Conservation (phyloP, 2,329 filamentous ascomycete species). For the Colletotrichum orchidophilum region DNA sequence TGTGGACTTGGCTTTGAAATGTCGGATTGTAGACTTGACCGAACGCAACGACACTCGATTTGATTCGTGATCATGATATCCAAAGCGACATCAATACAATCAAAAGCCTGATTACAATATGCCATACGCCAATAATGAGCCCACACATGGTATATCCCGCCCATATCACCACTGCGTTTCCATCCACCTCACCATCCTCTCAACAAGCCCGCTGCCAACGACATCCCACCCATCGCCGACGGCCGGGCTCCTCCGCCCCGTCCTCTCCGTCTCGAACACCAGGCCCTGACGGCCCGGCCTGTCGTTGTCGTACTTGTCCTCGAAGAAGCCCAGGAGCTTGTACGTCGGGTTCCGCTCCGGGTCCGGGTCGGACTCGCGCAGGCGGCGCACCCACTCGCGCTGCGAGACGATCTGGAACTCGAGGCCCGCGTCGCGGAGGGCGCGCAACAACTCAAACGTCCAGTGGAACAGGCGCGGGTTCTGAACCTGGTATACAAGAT, state of each 20-base stretch:
- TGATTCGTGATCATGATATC: not conserved
- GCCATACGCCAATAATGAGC: slow-evolving; percentile 2
- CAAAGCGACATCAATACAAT: not conserved
- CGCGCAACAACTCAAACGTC: slow-evolving; percentile 62
- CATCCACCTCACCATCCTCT: slow-evolving; percentile 48
- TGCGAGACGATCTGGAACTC: slow-evolving; percentile 53
- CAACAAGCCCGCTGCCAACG: slow-evolving; percentile 48
- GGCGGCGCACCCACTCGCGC: slow-evolving; percentile 53
- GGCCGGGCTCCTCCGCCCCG: slow-evolving; percentile 42
- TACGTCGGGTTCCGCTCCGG: slow-evolving; percentile 58
- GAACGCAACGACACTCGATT: no score
- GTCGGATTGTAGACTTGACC: not conserved
- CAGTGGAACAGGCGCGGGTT: slow-evolving; percentile 59
- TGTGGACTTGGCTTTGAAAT: not conserved
- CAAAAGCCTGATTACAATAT: not conserved
- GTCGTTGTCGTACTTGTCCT: slow-evolving; percentile 59
- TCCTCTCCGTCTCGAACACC: slow-evolving; percentile 48
- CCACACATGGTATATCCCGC: not conserved
- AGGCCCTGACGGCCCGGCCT: slow-evolving; percentile 46
- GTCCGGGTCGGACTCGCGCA: slow-evolving; percentile 57
- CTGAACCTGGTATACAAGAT: slow-evolving; percentile 61
- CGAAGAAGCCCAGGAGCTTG: slow-evolving; percentile 62
- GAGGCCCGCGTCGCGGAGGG: slow-evolving; percentile 54
- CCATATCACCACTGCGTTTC: slow-evolving; percentile 33
- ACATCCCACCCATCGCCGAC: slow-evolving; percentile 48